Base-by-base conservation (phyloP, 345 rosid genomes). In the Zanthoxylum bungeanum region DNA sequence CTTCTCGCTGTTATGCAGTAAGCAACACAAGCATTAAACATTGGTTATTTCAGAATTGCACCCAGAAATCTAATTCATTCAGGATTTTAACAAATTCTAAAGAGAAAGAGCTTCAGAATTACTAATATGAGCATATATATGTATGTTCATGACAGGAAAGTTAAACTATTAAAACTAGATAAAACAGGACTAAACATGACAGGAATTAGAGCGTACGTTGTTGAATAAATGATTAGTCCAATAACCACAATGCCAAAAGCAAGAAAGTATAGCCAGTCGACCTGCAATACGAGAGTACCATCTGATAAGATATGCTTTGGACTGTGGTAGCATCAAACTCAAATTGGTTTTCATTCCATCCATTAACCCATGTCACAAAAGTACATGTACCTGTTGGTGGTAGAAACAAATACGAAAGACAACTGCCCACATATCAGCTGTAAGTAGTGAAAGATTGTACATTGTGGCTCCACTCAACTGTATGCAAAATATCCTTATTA, bases 361-460 rank as follows among this genome's bases (percentile, higher is more conserved):
- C 16, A 28, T 21, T 17, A 52, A 36, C 1, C 39, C 33, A 31
- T 31, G 56, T n/a, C 19, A 1, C 31, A 4, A 28, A 17, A 25
- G 5, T 5, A 5, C n/a, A n/a, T n/a, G 42, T 73, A 88, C 90
- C 91, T 76, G 34, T 51, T 86, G 89, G 3, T 40, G 80, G 70
- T 85, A 89, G 80, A 86, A 71, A 66, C 71, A 81, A 33, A 85
- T 75, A 66, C 86, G 83, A 63, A 86, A 1, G 7, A 82, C 75
- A 7, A 82, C 89, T 1, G 85, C 87, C 93, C 93, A 89, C 93
- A 83, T 85, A 42, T 85, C 89, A 7, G 85, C 66, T 2, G 89
- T 85, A 53, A 85, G 88, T 73, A 85, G 39, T 1, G 89, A 89
- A 17, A 89, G 89, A 69, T 82, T 86, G 77, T 83, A 85, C 83